Base-by-base conservation (phyloP, 2,329 filamentous ascomycete genomes). In the Claviceps sp. region DNA sequence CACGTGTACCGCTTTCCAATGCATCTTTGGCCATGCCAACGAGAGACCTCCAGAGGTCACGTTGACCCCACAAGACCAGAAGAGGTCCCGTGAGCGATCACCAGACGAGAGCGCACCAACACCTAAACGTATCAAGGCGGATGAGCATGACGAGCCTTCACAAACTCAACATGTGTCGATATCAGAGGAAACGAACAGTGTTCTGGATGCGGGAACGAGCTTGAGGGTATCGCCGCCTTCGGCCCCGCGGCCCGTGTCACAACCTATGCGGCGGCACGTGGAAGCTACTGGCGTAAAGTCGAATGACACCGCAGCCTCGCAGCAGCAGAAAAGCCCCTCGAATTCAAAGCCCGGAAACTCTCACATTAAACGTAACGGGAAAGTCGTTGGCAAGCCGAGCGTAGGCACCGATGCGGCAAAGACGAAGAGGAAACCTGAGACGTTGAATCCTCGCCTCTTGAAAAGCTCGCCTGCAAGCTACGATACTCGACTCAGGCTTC, bases 371-470 rank as follows among this genome's bases (percentile, higher is more conserved):
- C 13, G 41, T 16, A 47, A 24, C 16, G 41, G 13, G 8, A 30
- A 34, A 24, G 2, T 30, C n/a, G 11, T 20, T n/a, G 24, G n/a
- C 34, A 49, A 47, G 36, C 5, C 26, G 14, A 11, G 11, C 44
- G 5, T 14, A 2, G 20, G 6, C n/a, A 37, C 16, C 18, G 24
- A 18, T 2, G 30, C 43, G 16, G 42, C 49, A 9, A 41, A 49
- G 5, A 47, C 30, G 34, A 44, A 26, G 40, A 49, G 47, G 36
- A 67, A 67, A 49, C 48, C 58, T 14, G 81, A 86, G 66, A 65
- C 71, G 18, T 73, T 90, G 38, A 86, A 86, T 57, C 86, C 86
- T 48, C 78, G 85, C 6, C 72, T 81, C 41, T 70, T 90, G 2
- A 73, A 76, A 52, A 70, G 68, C 38, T 70, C 78, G 0, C 81